Conservation (phyloP, 75 land plant species). For the Cupressus sempervirens region DNA sequence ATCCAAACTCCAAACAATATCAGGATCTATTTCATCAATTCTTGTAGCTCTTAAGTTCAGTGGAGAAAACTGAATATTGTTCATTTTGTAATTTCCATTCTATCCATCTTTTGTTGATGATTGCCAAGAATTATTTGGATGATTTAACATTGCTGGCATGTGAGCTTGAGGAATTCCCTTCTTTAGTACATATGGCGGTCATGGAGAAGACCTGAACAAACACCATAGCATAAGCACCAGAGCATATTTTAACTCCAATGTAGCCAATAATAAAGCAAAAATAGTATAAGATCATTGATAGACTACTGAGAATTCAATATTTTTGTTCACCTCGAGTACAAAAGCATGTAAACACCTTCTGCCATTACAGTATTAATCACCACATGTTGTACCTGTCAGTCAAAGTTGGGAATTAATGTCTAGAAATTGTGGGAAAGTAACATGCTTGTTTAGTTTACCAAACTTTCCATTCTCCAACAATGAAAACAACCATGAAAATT, state of each 20-base stretch:
- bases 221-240: not conserved
- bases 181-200: conserved; percentile 1
- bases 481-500: conserved; percentile 4
- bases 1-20: conserved; percentile 1
- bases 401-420: conserved; percentile 18
- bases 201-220: conserved; percentile 7
- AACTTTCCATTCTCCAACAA: conserved; percentile 80
- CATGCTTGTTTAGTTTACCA: conserved; percentile 90
- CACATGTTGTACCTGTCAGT: conserved; percentile 59
- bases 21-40: conserved; percentile 1
- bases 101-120: not conserved
- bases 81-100: not conserved
- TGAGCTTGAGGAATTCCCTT: not conserved
- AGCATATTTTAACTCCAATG: not conserved
- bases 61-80: not conserved
- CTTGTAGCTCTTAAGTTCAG: not conserved
- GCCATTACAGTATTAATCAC: conserved; percentile 68
- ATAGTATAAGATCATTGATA: not conserved
- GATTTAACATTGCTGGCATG: not conserved
- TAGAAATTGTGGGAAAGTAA: conserved; percentile 69
- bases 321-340: conserved; percentile 63
- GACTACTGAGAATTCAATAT: not conserved
- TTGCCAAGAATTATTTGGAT: conserved; percentile 5
- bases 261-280: not conserved
- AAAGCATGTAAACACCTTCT: conserved; percentile 83